These are phyloP conservation scores for Orbilia brochopaga DNA, from an alignment of 2,329 filamentous ascomycete species.

Conservation along the genomic window DNA sequence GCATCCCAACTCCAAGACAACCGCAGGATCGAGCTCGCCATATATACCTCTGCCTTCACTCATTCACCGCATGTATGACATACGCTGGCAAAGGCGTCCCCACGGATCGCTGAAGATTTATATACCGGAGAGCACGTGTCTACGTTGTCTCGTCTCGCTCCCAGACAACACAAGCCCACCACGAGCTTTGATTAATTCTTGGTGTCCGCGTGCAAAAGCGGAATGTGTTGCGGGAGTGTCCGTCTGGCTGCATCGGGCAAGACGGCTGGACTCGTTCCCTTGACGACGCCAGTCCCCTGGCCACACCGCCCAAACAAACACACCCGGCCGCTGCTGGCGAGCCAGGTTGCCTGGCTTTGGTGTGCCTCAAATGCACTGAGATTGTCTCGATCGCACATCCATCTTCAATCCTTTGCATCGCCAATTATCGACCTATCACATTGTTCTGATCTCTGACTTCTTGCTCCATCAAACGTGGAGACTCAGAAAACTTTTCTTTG, in stretches of 20 bases:
- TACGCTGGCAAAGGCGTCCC: too few relatives aligned
- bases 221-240: not conserved
- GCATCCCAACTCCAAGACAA: too few relatives aligned
- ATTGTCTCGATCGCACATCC: slow-evolving; percentile 10
- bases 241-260: not conserved
- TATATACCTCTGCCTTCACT: too few relatives aligned
- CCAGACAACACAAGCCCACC: too few relatives aligned
- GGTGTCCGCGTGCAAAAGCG: too few relatives aligned
- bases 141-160: too few relatives aligned
- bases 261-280: not conserved
- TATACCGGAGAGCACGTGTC: too few relatives aligned
- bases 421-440: slow-evolving; percentile 1
- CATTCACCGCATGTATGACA: too few relatives aligned
- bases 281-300: not conserved
- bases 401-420: slow-evolving; percentile 8
- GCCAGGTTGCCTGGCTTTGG: slow-evolving; percentile 1
- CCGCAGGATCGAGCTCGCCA: too few relatives aligned
- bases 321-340: not conserved
- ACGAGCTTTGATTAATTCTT: too few relatives aligned
- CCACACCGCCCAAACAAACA: slow-evolving; percentile 7
- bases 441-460: not conserved
- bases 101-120: too few relatives aligned
- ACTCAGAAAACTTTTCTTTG: not conserved
- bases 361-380: slow-evolving; percentile 17
- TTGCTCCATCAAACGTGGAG: not conserved